Base-by-base conservation (phyloP, 1,284 basidiomycete species). In the Ganoderma sinense region DNA sequence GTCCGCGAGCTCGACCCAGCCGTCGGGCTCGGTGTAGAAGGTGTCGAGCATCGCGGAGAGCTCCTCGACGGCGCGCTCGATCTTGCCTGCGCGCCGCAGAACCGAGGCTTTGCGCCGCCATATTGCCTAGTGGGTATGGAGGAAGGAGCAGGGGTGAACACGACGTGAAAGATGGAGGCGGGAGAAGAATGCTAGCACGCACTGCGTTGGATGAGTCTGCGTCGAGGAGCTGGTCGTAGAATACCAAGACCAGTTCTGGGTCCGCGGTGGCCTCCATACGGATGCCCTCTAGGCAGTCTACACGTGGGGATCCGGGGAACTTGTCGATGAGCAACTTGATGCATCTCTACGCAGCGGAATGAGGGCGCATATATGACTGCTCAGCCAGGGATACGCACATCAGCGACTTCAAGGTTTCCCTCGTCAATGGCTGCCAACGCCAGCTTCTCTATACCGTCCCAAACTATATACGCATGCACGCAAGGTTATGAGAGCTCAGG, bases 1-100 rank as follows among this genome's bases (percentile, higher is more conserved):
- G 74, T 96, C 94, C 0, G 96, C 94, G n/a, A 99, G 88, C 77
- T 98, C 92, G 14, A 96, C 85, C 98, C 97, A 99, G 5, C 89
- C 97, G 74, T 97, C 94, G 0, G 95, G 86, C 77, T 99, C 97
- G 36, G 91, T 90, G 80, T 99, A 99, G 81, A 97, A 97, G 0
- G 92, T 96, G 78, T 99, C 97, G 45, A 99, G 88, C 78, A 96
- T 94, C 41, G 86, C 83, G 26, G 91, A 89, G 7, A 99, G 87
- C 72, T 95, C 90, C 13, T 91, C 86, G 1, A 97, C 91, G 0
- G 94, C 91, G 53, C 86, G 85, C 59, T 92, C 87, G 4, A 88
- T 81, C 75, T 88, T 87, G 62, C 91, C 89, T n/a, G 83, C 82
- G 23, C 88, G 84, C 62, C 89, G 81, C 3, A 91, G 82, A 48